A percentile compares a stretch with the other conserved stretches of the same genome.
Evolutionary conservation across 2,329 filamentous ascomycete genomes (phyloP).

Genomic region (Aspergillus vadensis): DNA sequence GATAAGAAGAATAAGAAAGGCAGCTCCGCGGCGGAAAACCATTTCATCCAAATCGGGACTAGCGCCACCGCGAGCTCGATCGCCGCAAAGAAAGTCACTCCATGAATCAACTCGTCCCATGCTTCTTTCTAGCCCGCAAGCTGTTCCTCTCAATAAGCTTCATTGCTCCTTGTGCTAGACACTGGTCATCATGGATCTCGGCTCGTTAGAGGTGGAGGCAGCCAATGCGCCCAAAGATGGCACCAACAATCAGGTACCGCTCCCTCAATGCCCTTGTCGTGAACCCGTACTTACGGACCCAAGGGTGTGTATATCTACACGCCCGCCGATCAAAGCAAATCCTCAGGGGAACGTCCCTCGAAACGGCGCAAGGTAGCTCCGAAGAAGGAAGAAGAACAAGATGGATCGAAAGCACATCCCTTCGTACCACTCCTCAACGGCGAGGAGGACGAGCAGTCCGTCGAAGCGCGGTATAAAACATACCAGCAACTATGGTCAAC

Average conservation of each 20-base stretch:
- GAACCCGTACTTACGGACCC: constrained; percentile 21
- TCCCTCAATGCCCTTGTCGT: not conserved
- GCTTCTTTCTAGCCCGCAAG: not conserved
- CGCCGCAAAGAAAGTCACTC: not conserved
- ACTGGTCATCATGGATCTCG: constrained; percentile 24
- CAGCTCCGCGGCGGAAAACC: constrained; percentile 30
- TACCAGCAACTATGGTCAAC: constrained; percentile 44
- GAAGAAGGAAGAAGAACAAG: constrained; percentile 19
- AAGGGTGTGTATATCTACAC: constrained; percentile 67
- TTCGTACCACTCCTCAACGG: constrained; percentile 46
- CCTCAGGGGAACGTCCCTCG: constrained; percentile 47
- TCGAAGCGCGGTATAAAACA: constrained; percentile 38
- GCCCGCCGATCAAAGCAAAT: constrained; percentile 48
- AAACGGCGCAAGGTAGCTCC: constrained; percentile 61
- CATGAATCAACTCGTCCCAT: not conserved
- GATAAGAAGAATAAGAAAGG: constrained; percentile 6
- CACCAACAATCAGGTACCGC: constrained; percentile 34
- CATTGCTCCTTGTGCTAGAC: not conserved
- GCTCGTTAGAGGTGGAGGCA: constrained; percentile 23
- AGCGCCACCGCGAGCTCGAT: constrained; percentile 28
- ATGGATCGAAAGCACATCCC: constrained; percentile 18
- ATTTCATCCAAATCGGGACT: constrained; percentile 34
- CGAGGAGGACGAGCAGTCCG: constrained; percentile 35
- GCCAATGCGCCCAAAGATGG: constrained; percentile 30
- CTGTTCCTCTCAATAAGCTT: not conserved